Evolutionary conservation across 2,329 filamentous ascomycete genomes (phyloP).

Genomic region (Hypoxylon sp.): DNA sequence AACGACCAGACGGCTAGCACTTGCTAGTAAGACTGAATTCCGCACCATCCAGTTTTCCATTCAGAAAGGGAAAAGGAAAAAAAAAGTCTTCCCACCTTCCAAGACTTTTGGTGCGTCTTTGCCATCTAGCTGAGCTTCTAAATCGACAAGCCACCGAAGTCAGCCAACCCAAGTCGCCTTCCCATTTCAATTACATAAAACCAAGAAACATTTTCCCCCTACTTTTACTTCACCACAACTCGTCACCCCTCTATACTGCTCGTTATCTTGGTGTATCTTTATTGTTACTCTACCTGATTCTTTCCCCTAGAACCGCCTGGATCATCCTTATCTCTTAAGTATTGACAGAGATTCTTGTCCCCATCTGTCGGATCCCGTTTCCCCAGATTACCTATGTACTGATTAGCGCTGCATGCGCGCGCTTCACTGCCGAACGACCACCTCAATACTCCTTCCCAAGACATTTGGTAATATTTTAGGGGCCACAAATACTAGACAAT

Average conservation of each 20-base stretch:
- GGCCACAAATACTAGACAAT: constrained; percentile 38
- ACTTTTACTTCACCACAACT: constrained; percentile 59
- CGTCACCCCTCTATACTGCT: constrained; percentile 46
- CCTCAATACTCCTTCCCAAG: constrained; percentile 27
- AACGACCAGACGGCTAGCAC: constrained; percentile 38
- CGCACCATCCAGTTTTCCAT: constrained; percentile 36
- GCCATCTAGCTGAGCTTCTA: constrained; percentile 43
- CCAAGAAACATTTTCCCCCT: constrained; percentile 59
- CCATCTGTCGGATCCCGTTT: constrained; percentile 59
- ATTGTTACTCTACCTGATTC: constrained; percentile 54
- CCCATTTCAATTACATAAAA: constrained; percentile 66
- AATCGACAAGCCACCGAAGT: constrained; percentile 43
- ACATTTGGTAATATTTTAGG: constrained; percentile 29
- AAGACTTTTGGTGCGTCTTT: constrained; percentile 31
- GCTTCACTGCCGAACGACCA: constrained; percentile 46
- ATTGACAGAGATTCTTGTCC: constrained; percentile 50
- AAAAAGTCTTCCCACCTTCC: constrained; percentile 42
- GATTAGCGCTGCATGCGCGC: constrained; percentile 60
- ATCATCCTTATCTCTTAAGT: constrained; percentile 56
- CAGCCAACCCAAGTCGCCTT: constrained; percentile 37
- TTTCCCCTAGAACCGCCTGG: constrained; percentile 55
- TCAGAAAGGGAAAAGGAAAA: constrained; percentile 21
- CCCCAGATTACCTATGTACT: constrained; percentile 60
- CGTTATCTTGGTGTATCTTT: constrained; percentile 50
- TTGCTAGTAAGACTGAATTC: constrained; percentile 44